phyloP scores from a whole-genome alignment of 139 green algal genomes.

The Chlamydomonas schloesseri region DNA sequence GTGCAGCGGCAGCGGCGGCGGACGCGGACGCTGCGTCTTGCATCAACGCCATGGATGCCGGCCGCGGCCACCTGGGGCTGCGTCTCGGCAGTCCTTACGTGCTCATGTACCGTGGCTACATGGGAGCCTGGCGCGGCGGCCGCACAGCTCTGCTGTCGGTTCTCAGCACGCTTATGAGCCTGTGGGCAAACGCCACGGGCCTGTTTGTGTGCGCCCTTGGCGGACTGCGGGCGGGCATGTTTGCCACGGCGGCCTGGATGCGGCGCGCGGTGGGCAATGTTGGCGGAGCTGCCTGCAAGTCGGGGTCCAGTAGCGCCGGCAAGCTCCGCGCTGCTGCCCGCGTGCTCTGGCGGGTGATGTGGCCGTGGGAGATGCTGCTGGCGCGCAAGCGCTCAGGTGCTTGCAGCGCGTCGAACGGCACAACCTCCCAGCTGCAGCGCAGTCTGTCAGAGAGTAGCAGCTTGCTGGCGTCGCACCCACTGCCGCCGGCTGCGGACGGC shows the following conservation, averaged over 20 bases:
- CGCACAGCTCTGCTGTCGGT: background rate
- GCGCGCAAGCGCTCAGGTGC: no score
- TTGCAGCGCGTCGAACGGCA: background rate
- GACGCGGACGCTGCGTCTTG: slow-evolving; percentile 23
- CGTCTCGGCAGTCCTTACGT: background rate
- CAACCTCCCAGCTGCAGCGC: background rate
- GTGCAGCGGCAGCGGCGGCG: background rate
- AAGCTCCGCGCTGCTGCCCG: background rate
- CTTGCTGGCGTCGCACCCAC: background rate
- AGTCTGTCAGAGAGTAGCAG: background rate
- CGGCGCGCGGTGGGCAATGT: no score
- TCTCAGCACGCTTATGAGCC: background rate
- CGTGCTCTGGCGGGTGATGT: background rate
- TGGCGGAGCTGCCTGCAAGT: no score
- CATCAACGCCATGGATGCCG: background rate
- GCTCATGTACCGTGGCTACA: slow-evolving; percentile 30
- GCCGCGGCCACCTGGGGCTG: background rate
- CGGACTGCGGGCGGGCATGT: background rate
- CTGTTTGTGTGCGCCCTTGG: background rate
- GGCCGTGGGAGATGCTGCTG: slow-evolving; percentile 10
- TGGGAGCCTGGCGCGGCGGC: background rate
- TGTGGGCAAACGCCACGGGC: slow-evolving; percentile 19
- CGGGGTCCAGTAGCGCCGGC: no score
- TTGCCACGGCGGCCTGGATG: background rate
- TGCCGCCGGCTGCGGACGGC: background rate